These are phyloP conservation scores for Corymbia citriodora DNA, from an alignment of 441 rosid genomes.

Conservation along the genomic window DNA sequence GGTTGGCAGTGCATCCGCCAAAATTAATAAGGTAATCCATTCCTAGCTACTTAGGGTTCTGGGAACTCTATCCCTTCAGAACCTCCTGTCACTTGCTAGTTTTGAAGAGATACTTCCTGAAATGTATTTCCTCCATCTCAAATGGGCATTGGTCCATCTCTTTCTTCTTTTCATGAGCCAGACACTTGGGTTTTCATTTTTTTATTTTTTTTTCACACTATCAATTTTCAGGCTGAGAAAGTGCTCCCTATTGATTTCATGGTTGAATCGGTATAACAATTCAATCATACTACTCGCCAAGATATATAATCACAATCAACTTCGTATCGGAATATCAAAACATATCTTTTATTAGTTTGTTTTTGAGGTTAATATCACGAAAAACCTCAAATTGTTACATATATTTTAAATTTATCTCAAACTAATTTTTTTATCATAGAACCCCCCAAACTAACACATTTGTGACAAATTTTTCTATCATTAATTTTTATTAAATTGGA, in stretches of 20 bases:
- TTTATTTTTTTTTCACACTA: rapidly evolving
- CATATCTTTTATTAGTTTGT: not conserved
- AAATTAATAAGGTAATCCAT: not conserved
- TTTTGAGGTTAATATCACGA: not conserved
- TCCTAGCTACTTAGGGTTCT: not conserved
- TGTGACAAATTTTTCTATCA: no score
- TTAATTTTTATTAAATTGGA: no score
- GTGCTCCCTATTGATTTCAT: not conserved
- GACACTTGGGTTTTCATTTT: not conserved
- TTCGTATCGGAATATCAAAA: not conserved
- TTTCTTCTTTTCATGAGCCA: not conserved
- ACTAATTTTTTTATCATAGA: no score
- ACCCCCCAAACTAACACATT: no score
- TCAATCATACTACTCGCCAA: not conserved
- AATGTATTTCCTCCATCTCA: not conserved
- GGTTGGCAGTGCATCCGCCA: not conserved
- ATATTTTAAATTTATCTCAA: no score
- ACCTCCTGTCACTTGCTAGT: not conserved
- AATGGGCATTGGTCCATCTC: not conserved
- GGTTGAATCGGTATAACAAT: not conserved
- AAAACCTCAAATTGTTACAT: no score
- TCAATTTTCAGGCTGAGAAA: not conserved
- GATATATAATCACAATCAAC: not conserved
- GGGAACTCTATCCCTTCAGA: not conserved
- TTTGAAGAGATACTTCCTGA: not conserved